Evolutionary conservation across 208 protist genomes (phyloP), one percentile per base, ranked within the genome.

Genomic region (Leishmania gerbilli): DNA sequence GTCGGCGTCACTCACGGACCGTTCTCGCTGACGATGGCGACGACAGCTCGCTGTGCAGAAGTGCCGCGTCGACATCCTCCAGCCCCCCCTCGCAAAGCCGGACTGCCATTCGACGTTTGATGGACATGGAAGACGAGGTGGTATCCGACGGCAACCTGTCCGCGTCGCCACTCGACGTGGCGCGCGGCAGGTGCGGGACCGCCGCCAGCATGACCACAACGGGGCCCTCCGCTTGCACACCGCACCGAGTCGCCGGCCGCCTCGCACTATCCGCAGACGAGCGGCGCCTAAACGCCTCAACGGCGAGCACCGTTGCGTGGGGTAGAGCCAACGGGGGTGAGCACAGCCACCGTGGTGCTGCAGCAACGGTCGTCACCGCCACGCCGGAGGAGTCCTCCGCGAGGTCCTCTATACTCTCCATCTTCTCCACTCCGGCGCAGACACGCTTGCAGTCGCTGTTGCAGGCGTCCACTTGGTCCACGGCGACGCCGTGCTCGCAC

Each of bases 391-490:
- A 71, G 24, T 55, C 69, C 13, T 71, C 76, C 45, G 11, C 60
- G 21, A 42, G 1, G 27, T 75, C 71, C 71, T 81, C 81, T 53
- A 68, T 34, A 9, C 47, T 56, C 15, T 68, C 53, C 51, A 74
- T 85, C 62, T 85, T 85, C 81, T 79, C 82, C 17, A 79, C 76
- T 13, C 82, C 82, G 3, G 71, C 76, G 64, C 71, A 85, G 82
- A 68, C 71, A 56, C 82, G 64, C 51, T 49, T 85, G 82, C 53
- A 81, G 51, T 80, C 82, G 17, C 71, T 85, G 77, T 56, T 85
- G 71, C 82, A 42, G 51, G 76, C 76, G 27, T 85, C 82, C 47
- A 79, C 71, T 2, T 80, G 82, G 82, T 65, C 77, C 19, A 40
- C 76, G 34, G n/a, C 71, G 34, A 69, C 55, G 77, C 71, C 68